Conservation (phyloP, 1,139 yeast genomes). For the Hemisphaericaspora lyxosophila region DNA sequence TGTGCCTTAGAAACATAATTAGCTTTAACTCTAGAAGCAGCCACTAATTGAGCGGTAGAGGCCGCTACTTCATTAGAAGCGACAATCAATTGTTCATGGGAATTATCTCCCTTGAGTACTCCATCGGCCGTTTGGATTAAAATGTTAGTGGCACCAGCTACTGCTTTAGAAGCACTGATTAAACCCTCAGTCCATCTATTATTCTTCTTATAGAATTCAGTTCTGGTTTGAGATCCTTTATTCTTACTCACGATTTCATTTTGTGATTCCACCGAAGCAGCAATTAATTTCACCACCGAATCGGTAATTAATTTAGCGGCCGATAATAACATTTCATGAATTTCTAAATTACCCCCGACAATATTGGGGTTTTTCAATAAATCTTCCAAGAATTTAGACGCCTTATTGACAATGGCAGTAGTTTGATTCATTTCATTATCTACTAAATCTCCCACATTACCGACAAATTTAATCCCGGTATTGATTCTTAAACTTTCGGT, state of each 20-base stretch:
- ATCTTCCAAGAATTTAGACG: constrained; percentile 58
- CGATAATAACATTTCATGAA: constrained; percentile 73
- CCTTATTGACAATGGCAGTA: constrained; percentile 66
- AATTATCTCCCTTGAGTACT: constrained; percentile 58
- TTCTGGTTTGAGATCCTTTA: constrained; percentile 62
- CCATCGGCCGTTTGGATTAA: constrained; percentile 87
- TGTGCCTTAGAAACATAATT: constrained; percentile 76
- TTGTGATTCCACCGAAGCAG: constrained; percentile 81
- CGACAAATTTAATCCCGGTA: constrained; percentile 42
- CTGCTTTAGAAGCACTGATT: constrained; percentile 86
- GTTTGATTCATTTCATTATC: constrained; percentile 72
- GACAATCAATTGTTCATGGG: constrained; percentile 83
- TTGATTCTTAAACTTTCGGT: constrained; percentile 56
- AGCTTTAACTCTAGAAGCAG: constrained; percentile 89
- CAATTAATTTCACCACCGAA: constrained; percentile 70
- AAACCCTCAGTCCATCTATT: constrained; percentile 95
- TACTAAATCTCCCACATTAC: constrained; percentile 68
- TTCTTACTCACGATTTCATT: constrained; percentile 77
- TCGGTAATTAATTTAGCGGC: constrained; percentile 83
- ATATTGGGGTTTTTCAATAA: constrained; percentile 57
- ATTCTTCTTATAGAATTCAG: constrained; percentile 83
- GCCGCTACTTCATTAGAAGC: constrained; percentile 93
- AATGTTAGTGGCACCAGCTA: constrained; percentile 79
- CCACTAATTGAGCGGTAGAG: constrained; percentile 88
- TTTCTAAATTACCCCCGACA: constrained; percentile 61